Percentiles rank a stretch among this genome's conserved stretches.
These are phyloP conservation scores for Citrus sinensis DNA, from an alignment of 345 rosid genomes.

Conservation along the genomic window DNA sequence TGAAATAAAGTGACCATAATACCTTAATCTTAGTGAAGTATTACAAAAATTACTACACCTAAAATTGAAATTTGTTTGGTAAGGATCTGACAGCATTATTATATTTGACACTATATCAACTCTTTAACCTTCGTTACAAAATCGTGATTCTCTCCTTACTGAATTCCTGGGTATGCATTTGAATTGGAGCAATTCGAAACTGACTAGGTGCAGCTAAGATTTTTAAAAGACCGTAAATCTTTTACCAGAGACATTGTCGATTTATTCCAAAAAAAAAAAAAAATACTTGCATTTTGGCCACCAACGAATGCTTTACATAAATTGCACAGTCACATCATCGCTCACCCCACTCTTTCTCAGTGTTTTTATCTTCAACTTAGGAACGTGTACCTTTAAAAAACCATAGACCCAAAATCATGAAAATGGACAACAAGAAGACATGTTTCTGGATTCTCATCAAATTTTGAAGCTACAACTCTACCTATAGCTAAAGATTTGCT, in stretches of 20 bases:
- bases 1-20: not conserved
- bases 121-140: not conserved
- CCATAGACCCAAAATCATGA: not conserved
- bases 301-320: not conserved
- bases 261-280: not conserved
- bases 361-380: not conserved
- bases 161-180: not conserved
- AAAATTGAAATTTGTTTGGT: not conserved
- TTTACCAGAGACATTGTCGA: not conserved
- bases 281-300: not conserved
- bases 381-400: not conserved
- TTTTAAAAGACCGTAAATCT: not conserved
- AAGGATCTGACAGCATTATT: not conserved
- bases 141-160: not conserved
- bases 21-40: not conserved
- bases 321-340: not conserved
- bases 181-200: not conserved
- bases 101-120: not conserved
- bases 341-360: not conserved
- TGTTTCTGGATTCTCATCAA: not conserved
- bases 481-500: not conserved
- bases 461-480: not conserved
- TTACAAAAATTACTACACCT: no score
- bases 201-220: not conserved
- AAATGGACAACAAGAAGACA: not conserved